Percentiles rank a stretch among this genome's conserved stretches.
These are phyloP conservation scores for Salisapilia sapeloensis DNA, from an alignment of 352 stramenopile genomes.

Conservation along the genomic window DNA sequence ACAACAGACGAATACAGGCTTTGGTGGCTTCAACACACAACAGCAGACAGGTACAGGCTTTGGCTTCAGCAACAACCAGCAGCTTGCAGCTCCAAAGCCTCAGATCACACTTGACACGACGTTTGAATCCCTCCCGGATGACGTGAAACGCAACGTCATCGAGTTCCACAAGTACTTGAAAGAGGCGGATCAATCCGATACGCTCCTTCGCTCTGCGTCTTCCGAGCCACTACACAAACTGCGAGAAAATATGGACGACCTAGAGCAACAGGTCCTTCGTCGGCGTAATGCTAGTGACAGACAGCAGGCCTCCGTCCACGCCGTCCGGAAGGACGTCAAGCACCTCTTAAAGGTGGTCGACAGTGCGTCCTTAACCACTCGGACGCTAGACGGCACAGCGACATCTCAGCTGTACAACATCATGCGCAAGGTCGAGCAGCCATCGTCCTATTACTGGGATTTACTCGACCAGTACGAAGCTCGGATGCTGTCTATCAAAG, in stretches of 20 bases:
- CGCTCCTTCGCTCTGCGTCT: constrained; percentile 58
- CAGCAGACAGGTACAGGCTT: constrained; percentile 1
- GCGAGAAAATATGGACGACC: constrained; percentile 25
- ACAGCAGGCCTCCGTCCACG: constrained; percentile 37
- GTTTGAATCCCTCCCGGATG: constrained; percentile 44
- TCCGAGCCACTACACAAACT: constrained; percentile 28
- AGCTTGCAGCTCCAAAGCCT: constrained; percentile 5
- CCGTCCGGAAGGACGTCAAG: constrained; percentile 52
- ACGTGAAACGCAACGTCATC: constrained; percentile 63
- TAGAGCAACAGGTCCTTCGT: constrained; percentile 48
- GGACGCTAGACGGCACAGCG: constrained; percentile 36
- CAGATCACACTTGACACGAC: constrained; percentile 56
- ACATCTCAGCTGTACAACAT: constrained; percentile 29
- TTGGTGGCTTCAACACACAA: constrained; percentile 1
- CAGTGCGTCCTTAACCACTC: constrained; percentile 36
- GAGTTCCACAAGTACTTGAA: constrained; percentile 63
- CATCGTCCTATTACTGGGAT: constrained; percentile 68
- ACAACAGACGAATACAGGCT: constrained; percentile 1
- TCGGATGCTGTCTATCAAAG: constrained; percentile 55
- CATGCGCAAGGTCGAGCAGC: constrained; percentile 58
- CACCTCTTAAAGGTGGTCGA: constrained; percentile 63
- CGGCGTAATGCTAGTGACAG: constrained; percentile 37
- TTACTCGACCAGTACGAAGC: constrained; percentile 50
- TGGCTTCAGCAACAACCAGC: constrained; percentile 2
- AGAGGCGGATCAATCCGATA: constrained; percentile 50